Percentiles rank a stretch among this genome's conserved stretches.
Conservation (phyloP, 164 flowering plant species). For the Liquidambar formosana region DNA sequence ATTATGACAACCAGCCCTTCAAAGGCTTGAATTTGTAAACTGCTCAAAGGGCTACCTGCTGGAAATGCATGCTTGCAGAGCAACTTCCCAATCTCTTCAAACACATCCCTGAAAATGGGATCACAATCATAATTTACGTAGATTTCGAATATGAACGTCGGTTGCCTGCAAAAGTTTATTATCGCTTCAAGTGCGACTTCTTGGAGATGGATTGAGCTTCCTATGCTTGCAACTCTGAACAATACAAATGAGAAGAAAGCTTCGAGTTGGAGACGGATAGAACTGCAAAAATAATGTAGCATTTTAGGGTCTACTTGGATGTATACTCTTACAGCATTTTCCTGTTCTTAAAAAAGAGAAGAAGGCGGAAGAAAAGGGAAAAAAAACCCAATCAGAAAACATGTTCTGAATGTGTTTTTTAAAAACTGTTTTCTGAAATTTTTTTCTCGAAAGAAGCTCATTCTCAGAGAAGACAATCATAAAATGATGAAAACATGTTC, state of each 20-base stretch:
- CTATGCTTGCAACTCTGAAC: conserved; percentile 43
- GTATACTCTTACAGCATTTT: too few species aligned
- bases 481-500: too few species aligned
- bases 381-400: not conserved
- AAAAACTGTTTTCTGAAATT: too few species aligned
- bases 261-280: conserved; percentile 77
- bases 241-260: conserved; percentile 78
- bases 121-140: conserved; percentile 84
- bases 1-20: conserved; percentile 72
- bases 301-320: not conserved
- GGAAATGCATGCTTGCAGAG: conserved; percentile 85
- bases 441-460: too few species aligned
- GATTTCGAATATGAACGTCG: conserved; percentile 64
- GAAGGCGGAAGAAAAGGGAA: too few species aligned
- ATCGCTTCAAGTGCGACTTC: conserved; percentile 89
- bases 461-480: too few species aligned
- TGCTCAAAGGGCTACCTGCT: conserved; percentile 35
- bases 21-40: conserved; percentile 76
- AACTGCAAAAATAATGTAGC: conserved; percentile 41
- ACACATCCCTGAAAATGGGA: conserved; percentile 55
- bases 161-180: conserved; percentile 85
- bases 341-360: too few species aligned
- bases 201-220: conserved; percentile 43
- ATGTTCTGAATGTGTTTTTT: too few species aligned
- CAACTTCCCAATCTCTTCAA: conserved; percentile 75